A percentile compares a stretch with the other conserved stretches of the same genome.
Evolutionary conservation across 1,284 basidiomycete genomes (phyloP).

Genomic region (Mrakiaceae sp.): DNA sequence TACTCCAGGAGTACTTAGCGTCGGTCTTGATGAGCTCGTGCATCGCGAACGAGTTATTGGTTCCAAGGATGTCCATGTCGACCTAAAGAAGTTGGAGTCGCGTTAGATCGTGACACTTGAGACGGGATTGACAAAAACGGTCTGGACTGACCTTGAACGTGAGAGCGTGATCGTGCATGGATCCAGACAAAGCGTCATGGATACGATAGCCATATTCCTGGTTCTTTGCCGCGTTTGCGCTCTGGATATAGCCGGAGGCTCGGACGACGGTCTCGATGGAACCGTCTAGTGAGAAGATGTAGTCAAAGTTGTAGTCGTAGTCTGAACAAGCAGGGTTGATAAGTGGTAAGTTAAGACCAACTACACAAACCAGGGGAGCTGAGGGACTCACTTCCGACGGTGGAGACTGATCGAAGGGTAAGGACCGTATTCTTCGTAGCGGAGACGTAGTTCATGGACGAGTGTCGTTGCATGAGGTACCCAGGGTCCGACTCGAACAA

Average conservation of each 20-base stretch:
- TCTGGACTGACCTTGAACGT: too few species aligned
- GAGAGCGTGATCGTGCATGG: slow-evolving; percentile 23
- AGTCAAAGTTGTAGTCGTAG: slow-evolving; percentile 29
- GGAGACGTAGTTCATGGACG: slow-evolving; percentile 23
- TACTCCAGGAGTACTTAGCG: slow-evolving; percentile 27
- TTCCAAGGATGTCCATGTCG: slow-evolving; percentile 27
- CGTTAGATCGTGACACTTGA: too few species aligned
- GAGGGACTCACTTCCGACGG: slow-evolving; percentile 24
- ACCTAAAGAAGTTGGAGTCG: slow-evolving; percentile 2
- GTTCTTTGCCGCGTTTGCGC: slow-evolving; percentile 28
- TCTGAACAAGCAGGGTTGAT: slow-evolving; percentile 8
- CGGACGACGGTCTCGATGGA: slow-evolving; percentile 27
- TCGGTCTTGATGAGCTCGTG: slow-evolving; percentile 25
- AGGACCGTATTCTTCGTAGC: slow-evolving; percentile 29
- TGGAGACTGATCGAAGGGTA: slow-evolving; percentile 25
- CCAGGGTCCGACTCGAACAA: slow-evolving; percentile 27
- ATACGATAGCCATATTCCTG: slow-evolving; percentile 29
- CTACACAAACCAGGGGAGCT: not conserved
- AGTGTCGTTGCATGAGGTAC: slow-evolving; percentile 28
- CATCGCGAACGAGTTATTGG: slow-evolving; percentile 26
- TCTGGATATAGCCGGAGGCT: slow-evolving; percentile 31
- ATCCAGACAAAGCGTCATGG: slow-evolving; percentile 26
- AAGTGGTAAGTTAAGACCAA: too few species aligned
- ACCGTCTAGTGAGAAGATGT: slow-evolving; percentile 29
- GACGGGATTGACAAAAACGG: too few species aligned